Evolutionary conservation across 129 eudicot genomes (phyloP).

Genomic region (Lactuca sativa): DNA sequence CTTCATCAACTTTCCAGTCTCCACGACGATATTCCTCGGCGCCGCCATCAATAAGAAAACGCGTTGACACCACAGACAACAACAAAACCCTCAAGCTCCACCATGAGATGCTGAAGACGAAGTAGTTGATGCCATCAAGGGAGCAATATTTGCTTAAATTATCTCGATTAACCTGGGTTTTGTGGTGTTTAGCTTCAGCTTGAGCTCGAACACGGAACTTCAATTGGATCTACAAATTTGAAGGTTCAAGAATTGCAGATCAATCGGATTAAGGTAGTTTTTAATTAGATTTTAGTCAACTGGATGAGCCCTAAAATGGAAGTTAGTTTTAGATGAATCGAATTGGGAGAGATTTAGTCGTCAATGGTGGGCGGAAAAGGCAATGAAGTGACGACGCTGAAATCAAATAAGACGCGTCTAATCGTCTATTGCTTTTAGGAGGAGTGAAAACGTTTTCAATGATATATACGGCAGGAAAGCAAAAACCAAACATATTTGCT

Average conservation of each 20-base stretch:
- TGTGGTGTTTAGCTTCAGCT: slow-evolving; percentile 6
- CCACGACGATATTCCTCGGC: slow-evolving; percentile 51
- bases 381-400: neutral
- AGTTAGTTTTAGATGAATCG: neutral
- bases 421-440: neutral
- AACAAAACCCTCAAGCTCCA: neutral
- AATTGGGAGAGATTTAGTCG: slow-evolving; percentile 18
- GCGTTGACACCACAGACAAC: neutral
- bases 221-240: neutral
- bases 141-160: neutral
- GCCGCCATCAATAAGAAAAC: slow-evolving; percentile 65
- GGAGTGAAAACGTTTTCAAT: neutral
- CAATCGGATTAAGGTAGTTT: neutral
- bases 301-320: slow-evolving; percentile 26
- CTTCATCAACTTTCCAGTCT: slow-evolving; percentile 22
- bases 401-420: neutral
- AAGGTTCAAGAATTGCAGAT: neutral
- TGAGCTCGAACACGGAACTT: neutral
- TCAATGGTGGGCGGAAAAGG: slow-evolving; percentile 21
- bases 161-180: neutral
- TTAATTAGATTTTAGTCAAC: neutral
- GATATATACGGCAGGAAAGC: neutral
- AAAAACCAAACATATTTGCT: neutral
- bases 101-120: slow-evolving; percentile 6
- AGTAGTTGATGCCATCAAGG: slow-evolving; percentile 18